Evolutionary conservation across 2,329 filamentous ascomycete species (phyloP).

Genomic region (Fusarium transvaalense): DNA sequence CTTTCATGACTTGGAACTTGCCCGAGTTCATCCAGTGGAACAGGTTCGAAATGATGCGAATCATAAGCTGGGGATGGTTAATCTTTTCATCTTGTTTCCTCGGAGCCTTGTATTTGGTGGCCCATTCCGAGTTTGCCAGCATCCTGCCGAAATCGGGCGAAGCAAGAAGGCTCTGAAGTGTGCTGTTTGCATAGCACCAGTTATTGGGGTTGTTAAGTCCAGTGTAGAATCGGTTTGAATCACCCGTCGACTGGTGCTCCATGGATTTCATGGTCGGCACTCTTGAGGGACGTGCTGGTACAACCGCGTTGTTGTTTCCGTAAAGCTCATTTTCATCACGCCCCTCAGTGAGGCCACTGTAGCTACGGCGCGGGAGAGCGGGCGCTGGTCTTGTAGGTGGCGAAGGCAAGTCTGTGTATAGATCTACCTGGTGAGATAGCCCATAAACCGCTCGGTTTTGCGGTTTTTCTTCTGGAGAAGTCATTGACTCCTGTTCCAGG

Average conservation of each 20-base stretch:
- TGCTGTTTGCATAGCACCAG: constrained; percentile 94
- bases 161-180: constrained; percentile 83
- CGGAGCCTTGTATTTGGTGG: constrained; percentile 75
- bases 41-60: constrained; percentile 69
- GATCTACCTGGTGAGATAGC: constrained; percentile 53
- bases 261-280: constrained; percentile 53
- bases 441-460: constrained; percentile 48
- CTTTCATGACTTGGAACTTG: constrained; percentile 64
- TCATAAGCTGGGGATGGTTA: constrained; percentile 69
- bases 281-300: constrained; percentile 55
- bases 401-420: constrained; percentile 63
- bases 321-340: constrained; percentile 54
- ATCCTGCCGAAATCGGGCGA: constrained; percentile 76
- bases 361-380: constrained; percentile 77
- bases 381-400: constrained; percentile 77
- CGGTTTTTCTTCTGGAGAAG: constrained; percentile 52
- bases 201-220: constrained; percentile 85
- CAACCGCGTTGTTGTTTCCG: constrained; percentile 56
- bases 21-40: constrained; percentile 68
- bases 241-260: constrained; percentile 62
- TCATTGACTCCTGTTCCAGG: constrained; percentile 71
- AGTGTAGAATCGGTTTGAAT: constrained; percentile 54
- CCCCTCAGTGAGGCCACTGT: constrained; percentile 75
- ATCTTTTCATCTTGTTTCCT: constrained; percentile 70
- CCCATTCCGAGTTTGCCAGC: constrained; percentile 69